Percentiles rank a stretch among this genome's conserved stretches.
Evolutionary conservation across 176 grass and related monocot genomes (phyloP).

Genomic region (Phyllostachys edulis): DNA sequence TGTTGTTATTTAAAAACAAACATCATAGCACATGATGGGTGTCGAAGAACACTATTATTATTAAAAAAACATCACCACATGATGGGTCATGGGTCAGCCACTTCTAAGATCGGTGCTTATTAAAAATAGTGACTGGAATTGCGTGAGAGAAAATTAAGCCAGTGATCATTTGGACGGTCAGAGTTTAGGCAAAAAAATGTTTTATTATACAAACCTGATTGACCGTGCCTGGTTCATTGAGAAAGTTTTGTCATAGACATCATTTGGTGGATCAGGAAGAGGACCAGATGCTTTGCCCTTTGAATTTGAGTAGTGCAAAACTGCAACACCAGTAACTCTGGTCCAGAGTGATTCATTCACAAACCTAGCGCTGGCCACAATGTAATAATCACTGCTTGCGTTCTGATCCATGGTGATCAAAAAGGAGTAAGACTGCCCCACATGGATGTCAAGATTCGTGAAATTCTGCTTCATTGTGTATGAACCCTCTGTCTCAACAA

Average conservation of each 20-base stretch:
- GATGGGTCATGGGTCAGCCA: neutral
- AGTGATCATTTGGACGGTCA: neutral
- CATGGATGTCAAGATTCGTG: slow-evolving; percentile 86
- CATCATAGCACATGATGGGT: slow-evolving; percentile 7
- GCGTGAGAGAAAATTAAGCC: neutral
- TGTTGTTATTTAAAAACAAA: neutral
- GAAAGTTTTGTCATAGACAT: slow-evolving; percentile 82
- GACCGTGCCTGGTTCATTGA: slow-evolving; percentile 96
- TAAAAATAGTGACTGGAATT: neutral
- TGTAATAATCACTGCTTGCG: slow-evolving; percentile 89
- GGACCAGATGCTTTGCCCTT: slow-evolving; percentile 80
- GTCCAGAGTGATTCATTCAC: slow-evolving; percentile 77
- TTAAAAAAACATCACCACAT: neutral
- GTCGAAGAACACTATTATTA: neutral
- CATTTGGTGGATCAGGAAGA: slow-evolving; percentile 88
- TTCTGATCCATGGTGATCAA: slow-evolving; percentile 95
- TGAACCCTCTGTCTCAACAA: slow-evolving; percentile 86
- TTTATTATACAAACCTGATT: slow-evolving; percentile 66
- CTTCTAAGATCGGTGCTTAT: neutral
- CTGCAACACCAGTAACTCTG: slow-evolving; percentile 79
- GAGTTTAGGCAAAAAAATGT: neutral
- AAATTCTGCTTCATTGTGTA: slow-evolving; percentile 90
- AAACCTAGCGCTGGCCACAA: slow-evolving; percentile 87
- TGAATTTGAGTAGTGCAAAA: slow-evolving; percentile 92
- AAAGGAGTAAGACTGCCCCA: slow-evolving; percentile 96